Conservation (phyloP, 495 filamentous ascomycete species). For the Penicillium paradoxum region DNA sequence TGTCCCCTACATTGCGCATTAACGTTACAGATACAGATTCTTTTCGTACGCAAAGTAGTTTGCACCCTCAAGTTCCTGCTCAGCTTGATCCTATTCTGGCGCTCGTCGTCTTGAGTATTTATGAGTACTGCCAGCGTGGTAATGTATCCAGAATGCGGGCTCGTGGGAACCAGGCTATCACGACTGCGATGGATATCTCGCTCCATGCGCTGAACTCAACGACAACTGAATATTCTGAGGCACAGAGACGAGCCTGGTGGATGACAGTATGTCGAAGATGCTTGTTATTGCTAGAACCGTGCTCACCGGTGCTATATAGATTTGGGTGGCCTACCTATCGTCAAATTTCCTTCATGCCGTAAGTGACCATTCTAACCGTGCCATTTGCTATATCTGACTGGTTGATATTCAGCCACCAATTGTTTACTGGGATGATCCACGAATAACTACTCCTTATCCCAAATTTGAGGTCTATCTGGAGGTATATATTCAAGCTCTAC, state of each 20-base stretch:
- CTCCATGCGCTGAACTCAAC: conserved; percentile 34
- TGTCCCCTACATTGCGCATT: conserved; percentile 11
- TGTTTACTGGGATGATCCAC: conserved; percentile 38
- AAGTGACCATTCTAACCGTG: conserved; percentile 1
- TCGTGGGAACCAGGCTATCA: conserved; percentile 44
- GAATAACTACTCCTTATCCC: conserved; percentile 45
- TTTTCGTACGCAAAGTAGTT: too few relatives aligned
- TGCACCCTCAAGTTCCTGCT: too few relatives aligned
- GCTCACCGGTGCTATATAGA: conserved; percentile 28
- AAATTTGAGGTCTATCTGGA: conserved; percentile 36
- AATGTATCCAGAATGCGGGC: conserved; percentile 49
- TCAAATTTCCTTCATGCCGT: conserved; percentile 14
- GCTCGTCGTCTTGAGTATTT: conserved; percentile 7
- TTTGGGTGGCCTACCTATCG: conserved; percentile 15
- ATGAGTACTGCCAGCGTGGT: conserved; percentile 52
- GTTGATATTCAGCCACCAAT: conserved; percentile 31
- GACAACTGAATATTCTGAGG: conserved; percentile 38
- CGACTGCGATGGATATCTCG: conserved; percentile 40
- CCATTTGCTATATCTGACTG: background rate
- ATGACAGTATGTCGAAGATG: conserved; percentile 37
- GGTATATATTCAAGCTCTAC: conserved; percentile 19
- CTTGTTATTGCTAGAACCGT: background rate
- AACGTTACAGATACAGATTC: too few relatives aligned
- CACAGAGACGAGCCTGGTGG: conserved; percentile 49
- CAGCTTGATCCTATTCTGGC: too few relatives aligned